Percentiles rank a stretch among this genome's conserved stretches.
phyloP scores from a whole-genome alignment of 192 early-diverging fungal species.

The Borealophlyctis nickersoniae region DNA sequence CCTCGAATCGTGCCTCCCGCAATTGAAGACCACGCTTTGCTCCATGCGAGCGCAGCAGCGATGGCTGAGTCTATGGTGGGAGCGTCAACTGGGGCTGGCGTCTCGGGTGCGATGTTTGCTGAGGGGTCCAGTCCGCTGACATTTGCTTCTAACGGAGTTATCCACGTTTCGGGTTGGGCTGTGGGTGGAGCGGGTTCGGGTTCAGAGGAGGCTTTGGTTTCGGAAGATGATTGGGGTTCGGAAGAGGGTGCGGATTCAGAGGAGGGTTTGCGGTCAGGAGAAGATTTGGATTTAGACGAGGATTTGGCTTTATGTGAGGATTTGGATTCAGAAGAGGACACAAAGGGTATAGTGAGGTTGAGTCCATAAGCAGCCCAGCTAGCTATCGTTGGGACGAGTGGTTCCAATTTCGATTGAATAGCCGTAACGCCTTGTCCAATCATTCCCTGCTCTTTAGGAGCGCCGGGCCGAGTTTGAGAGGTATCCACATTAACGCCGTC shows the following conservation, averaged over 20 bases:
- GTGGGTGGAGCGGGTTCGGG: not conserved
- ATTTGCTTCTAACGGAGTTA: not conserved
- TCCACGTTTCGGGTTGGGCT: not conserved
- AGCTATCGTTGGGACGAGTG: not conserved
- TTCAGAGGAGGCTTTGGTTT: not conserved
- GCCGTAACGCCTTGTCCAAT: not conserved
- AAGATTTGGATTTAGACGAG: no score
- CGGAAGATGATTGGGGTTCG: not conserved
- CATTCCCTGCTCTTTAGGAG: not conserved
- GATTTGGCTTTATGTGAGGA: not conserved
- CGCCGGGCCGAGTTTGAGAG: no score
- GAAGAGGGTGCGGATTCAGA: not conserved
- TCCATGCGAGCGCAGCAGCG: slow-evolving; percentile 12
- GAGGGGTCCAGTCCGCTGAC: not conserved
- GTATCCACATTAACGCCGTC: no score
- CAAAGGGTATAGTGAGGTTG: slow-evolving; percentile 8
- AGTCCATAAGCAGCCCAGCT: slow-evolving; percentile 5
- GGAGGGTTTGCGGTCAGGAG: no score
- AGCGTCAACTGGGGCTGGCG: not conserved
- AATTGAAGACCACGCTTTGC: slow-evolving; percentile 17
- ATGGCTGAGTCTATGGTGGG: slow-evolving; percentile 2
- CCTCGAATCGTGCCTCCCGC: slow-evolving; percentile 1
- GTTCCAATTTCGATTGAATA: not conserved
- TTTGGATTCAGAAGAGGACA: not conserved
- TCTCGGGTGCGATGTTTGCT: slow-evolving; percentile 8